phyloP scores from a whole-genome alignment of 768 basidiomycete genomes.

The Xerocomellus intermedius region DNA sequence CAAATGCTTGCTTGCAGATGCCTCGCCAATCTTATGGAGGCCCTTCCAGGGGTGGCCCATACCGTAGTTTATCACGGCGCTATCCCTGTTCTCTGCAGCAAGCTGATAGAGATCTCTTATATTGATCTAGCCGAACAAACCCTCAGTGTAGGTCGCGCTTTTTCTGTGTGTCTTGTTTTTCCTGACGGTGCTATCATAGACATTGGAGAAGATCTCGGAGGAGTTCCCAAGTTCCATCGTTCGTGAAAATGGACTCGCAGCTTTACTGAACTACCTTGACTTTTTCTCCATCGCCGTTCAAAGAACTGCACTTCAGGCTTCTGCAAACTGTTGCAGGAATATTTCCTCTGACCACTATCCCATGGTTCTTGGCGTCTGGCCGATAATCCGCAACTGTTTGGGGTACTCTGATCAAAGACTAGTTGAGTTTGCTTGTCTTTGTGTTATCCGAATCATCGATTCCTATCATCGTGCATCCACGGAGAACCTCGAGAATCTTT shows the following conservation, averaged over 20 bases:
- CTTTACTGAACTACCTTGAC: constrained; percentile 92
- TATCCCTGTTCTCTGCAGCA: constrained; percentile 95
- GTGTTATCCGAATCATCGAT: constrained; percentile 92
- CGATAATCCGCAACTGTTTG: constrained; percentile 90
- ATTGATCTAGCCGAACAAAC: constrained; percentile 99
- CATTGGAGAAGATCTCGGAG: constrained; percentile 96
- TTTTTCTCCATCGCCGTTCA: constrained; percentile 99
- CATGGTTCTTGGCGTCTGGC: constrained; percentile 88
- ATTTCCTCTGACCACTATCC: constrained; percentile 85
- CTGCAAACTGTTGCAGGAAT: constrained; percentile 94
- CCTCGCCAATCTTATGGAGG: constrained; percentile 97
- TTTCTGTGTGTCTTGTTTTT: not conserved
- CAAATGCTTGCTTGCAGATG: constrained; percentile 96
- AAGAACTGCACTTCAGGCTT: constrained; percentile 93
- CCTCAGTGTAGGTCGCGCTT: constrained; percentile 70
- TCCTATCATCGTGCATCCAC: constrained; percentile 83
- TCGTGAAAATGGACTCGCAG: constrained; percentile 90
- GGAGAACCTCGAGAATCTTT: constrained; percentile 82
- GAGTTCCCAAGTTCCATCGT: constrained; percentile 96
- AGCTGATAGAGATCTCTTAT: constrained; percentile 94
- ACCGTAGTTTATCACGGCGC: constrained; percentile 98
- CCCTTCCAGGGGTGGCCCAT: constrained; percentile 96
- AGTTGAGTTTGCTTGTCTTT: constrained; percentile 96
- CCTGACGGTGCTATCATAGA: constrained; percentile 49
- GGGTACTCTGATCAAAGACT: constrained; percentile 91